Evolutionary conservation across 202 grass and related monocot genomes (phyloP).

Genomic region (Panicum hallii): DNA sequence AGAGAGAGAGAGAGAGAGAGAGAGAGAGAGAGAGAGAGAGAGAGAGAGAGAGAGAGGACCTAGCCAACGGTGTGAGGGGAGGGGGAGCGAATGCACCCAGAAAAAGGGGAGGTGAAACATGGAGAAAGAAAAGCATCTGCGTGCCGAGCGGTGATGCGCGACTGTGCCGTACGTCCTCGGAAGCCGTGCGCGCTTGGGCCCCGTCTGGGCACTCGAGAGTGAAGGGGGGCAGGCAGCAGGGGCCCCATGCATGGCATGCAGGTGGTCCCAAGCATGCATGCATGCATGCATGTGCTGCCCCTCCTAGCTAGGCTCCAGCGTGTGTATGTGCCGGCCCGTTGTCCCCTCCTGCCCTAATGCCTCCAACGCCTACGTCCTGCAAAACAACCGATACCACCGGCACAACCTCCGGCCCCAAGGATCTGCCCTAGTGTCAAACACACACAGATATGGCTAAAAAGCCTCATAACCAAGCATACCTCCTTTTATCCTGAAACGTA

Average conservation of each 20-base stretch:
- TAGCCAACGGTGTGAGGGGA: neutral
- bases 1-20: neutral
- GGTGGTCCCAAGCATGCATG: conserved; percentile 26
- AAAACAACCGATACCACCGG: conserved; percentile 23
- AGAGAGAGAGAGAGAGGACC: neutral
- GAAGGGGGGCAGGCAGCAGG: neutral
- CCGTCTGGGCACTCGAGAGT: neutral
- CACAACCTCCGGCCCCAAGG: neutral
- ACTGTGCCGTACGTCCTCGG: conserved; percentile 50
- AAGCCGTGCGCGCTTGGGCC: conserved; percentile 14
- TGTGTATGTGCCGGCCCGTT: conserved; percentile 48
- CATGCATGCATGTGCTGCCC: neutral
- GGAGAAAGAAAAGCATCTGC: conserved; percentile 57
- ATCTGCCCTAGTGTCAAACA: neutral
- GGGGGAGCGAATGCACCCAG: conserved; percentile 34
- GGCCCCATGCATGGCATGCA: conserved; percentile 38
- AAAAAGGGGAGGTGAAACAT: conserved; percentile 45
- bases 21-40: neutral
- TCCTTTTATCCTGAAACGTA: neutral
- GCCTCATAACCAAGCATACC: neutral
- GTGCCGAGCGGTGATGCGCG: conserved; percentile 3
- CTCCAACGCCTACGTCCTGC: conserved; percentile 55
- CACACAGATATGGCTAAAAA: conserved; percentile 4
- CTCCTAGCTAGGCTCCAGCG: conserved; percentile 18
- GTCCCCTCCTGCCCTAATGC: conserved; percentile 66